Base-by-base conservation (phyloP, 1,284 basidiomycete species). In the Moniliophthora roreri region DNA sequence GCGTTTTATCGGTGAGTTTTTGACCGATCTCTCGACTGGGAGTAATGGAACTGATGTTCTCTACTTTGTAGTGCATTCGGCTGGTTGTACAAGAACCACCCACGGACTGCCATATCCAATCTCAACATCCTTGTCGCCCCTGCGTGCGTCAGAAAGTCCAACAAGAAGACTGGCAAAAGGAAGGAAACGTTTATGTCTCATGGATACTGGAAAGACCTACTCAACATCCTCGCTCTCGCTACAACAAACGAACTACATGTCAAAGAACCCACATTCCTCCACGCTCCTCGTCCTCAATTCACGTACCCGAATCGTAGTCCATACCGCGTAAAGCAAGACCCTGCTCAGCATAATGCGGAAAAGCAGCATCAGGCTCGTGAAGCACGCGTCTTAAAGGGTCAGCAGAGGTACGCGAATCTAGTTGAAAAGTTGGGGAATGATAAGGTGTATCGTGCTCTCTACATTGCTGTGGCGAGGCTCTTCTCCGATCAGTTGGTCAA, bases 141-240 rank as follows among this genome's bases (percentile, higher is more conserved):
- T 0, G 69, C 78, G 15, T 82, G 80, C 60, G 57, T 60, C 34
- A 58, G 51, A 64, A 62, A 49, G 4, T 62, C 26, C 59, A 63
- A 32, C 28, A 32, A 32, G 11, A 11, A 32, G 11, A 32, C 28
- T 6, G 28, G 28, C 7, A 32, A 32, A 11, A 32, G 11, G 28
- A 32, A 32, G 11, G 28, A 32, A 11, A 32, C 11, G 7, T 52
- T 54, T 8, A 60, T 64, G 6, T 58, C 79, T 2, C 84, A 87
- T 53, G 85, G 85, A 0, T 87, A 82, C 60, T 87, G 82, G 81
- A 87, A 87, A 63, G 85, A 87, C 57, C 70, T 87, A 20, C 74
- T 86, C 42, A 84, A 86, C 51, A 79, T 87, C 49, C 67, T 87
- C 10, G 74, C 76, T 4, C 70, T 87, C 36, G 81, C 80, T 2